These are phyloP conservation scores for Ceratonia siliqua DNA, from an alignment of 306 rosid species.

Conservation along the genomic window DNA sequence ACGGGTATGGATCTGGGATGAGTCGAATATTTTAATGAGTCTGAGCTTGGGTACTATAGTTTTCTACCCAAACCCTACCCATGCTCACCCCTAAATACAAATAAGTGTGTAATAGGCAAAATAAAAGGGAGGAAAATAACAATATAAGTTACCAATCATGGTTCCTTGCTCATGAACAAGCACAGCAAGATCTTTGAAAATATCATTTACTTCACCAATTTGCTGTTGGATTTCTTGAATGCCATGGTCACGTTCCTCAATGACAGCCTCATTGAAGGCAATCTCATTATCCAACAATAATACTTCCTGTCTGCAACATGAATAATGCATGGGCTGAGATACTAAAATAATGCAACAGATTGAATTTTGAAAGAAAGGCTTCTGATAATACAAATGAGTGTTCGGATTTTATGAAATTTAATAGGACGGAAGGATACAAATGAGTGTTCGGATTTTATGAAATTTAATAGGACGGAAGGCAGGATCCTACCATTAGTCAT, in stretches of 20 bases:
- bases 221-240: conserved; percentile 96
- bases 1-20: too few species aligned
- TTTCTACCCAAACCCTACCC: too few species aligned
- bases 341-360: conserved; percentile 16
- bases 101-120: background rate
- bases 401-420: conserved; percentile 11
- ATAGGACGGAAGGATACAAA: background rate
- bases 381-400: background rate
- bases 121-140: background rate
- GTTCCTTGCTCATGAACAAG: conserved; percentile 97
- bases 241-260: conserved; percentile 97
- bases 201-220: conserved; percentile 95
- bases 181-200: conserved; percentile 94
- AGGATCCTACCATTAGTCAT: conserved; percentile 17
- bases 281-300: conserved; percentile 87
- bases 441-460: background rate
- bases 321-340: conserved; percentile 31
- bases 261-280: conserved; percentile 91
- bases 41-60: too few species aligned
- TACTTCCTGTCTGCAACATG: conserved; percentile 80
- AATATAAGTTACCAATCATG: conserved; percentile 79
- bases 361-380: background rate
- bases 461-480: background rate
- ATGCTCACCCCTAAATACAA: too few species aligned
- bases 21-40: too few species aligned